Evolutionary conservation across 140 eudicot species (phyloP).

Genomic region (Anethum foeniculum): DNA sequence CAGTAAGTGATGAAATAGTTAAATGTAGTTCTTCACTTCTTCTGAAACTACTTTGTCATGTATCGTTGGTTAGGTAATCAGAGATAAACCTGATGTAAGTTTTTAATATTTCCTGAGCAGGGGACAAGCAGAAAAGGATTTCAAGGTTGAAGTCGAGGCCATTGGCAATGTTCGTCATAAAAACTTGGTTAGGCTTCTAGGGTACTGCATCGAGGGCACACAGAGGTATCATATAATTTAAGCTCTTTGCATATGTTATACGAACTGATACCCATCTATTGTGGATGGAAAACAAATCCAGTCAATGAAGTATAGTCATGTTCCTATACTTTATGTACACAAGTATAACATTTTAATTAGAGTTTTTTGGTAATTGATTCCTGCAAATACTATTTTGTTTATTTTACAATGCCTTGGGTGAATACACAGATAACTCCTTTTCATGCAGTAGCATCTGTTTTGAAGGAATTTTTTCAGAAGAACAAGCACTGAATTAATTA

Average conservation of each 20-base stretch:
- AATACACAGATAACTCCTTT: background rate
- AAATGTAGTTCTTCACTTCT: background rate
- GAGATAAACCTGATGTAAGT: background rate
- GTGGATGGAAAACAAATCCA: background rate
- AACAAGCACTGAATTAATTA: background rate
- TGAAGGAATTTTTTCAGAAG: background rate
- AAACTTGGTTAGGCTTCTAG: slow-evolving; percentile 77
- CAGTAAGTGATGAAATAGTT: slow-evolving; percentile 44
- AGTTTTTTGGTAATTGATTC: background rate
- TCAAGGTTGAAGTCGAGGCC: slow-evolving; percentile 88
- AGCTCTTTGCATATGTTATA: background rate
- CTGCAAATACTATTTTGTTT: background rate
- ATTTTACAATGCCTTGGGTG: background rate
- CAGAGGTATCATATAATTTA: slow-evolving; percentile 46
- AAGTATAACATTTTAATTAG: background rate
- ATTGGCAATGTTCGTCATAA: slow-evolving; percentile 90
- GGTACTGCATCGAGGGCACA: slow-evolving; percentile 89
- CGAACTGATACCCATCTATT: background rate
- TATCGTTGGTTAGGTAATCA: background rate
- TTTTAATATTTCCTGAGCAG: slow-evolving; percentile 28
- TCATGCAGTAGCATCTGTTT: background rate
- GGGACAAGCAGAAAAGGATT: slow-evolving; percentile 96
- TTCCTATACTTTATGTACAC: background rate
- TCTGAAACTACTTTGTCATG: background rate
- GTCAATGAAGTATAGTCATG: background rate